Percentiles rank a stretch among this genome's conserved stretches.
phyloP scores from a whole-genome alignment of 2,329 filamentous ascomycete species.

The Aureobasidium lini region DNA sequence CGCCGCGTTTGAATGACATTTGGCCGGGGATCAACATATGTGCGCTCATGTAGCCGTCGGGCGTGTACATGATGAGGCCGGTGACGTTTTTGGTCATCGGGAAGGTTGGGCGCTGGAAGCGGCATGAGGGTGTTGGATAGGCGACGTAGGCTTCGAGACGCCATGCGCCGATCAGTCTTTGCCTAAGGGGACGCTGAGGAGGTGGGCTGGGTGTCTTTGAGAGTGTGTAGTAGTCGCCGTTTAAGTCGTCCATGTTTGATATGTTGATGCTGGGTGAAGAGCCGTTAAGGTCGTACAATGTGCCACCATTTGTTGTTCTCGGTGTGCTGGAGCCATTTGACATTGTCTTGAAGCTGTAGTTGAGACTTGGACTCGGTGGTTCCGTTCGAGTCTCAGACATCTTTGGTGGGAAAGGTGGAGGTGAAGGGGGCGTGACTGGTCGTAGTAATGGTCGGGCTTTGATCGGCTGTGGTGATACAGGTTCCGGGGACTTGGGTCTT shows the following conservation, averaged over 20 bases:
- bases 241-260: conserved; percentile 21
- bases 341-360: background rate
- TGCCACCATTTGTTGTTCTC: background rate
- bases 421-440: conserved; percentile 6
- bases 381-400: background rate
- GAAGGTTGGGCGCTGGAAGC: conserved; percentile 23
- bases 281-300: background rate
- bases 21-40: conserved; percentile 27
- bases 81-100: conserved; percentile 26
- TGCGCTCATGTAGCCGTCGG: conserved; percentile 28
- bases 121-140: conserved; percentile 30
- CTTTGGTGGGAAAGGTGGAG: conserved; percentile 2
- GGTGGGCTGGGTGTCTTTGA: conserved; percentile 19
- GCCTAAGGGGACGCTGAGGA: conserved; percentile 26
- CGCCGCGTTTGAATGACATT: conserved; percentile 29
- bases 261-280: background rate
- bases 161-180: conserved; percentile 30
- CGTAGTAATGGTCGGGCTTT: conserved; percentile 6
- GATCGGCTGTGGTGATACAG: conserved; percentile 14
- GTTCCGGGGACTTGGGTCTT: conserved; percentile 8
- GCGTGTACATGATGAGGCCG: conserved; percentile 28
- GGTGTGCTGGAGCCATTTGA: conserved; percentile 9
- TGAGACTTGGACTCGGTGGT: background rate
- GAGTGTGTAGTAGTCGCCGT: conserved; percentile 27
- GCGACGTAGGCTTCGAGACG: conserved; percentile 32